These are phyloP conservation scores for Phytophthora pistaciae DNA, from an alignment of 352 stramenopile genomes.

Conservation along the genomic window DNA sequence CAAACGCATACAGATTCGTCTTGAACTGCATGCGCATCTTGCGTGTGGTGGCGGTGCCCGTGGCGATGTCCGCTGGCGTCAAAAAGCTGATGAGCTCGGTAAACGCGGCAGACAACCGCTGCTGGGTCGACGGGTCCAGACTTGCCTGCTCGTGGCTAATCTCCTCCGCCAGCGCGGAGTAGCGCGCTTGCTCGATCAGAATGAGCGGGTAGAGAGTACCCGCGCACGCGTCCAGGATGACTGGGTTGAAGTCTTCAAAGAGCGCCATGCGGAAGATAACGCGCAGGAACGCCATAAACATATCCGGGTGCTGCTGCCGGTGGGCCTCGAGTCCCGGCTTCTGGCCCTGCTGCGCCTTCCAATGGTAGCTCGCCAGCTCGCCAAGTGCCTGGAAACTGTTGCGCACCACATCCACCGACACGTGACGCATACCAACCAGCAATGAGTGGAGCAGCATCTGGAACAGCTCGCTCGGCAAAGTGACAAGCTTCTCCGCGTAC, in stretches of 20 bases:
- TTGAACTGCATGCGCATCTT: slow-evolving; percentile 85
- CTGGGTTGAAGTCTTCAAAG: slow-evolving; percentile 83
- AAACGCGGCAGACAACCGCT: slow-evolving; percentile 71
- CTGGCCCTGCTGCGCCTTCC: slow-evolving; percentile 60
- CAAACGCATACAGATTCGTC: slow-evolving; percentile 83
- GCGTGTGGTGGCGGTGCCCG: slow-evolving; percentile 64
- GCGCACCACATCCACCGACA: slow-evolving; percentile 76
- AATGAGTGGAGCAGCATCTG: slow-evolving; percentile 80
- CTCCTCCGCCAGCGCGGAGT: slow-evolving; percentile 73
- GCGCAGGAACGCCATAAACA: slow-evolving; percentile 81
- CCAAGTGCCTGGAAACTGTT: slow-evolving; percentile 88
- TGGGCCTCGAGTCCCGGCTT: slow-evolving; percentile 63
- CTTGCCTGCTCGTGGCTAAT: slow-evolving; percentile 62
- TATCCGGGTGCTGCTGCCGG: slow-evolving; percentile 51
- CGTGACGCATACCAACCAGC: slow-evolving; percentile 78
- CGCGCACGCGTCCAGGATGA: slow-evolving; percentile 77
- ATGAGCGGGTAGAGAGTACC: slow-evolving; percentile 83
- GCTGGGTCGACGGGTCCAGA: slow-evolving; percentile 48
- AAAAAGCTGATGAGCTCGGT: slow-evolving; percentile 75
- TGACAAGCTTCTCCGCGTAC: slow-evolving; percentile 81
- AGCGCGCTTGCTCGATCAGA: slow-evolving; percentile 79
- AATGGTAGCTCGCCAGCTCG: slow-evolving; percentile 78
- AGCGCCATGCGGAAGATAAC: slow-evolving; percentile 84
- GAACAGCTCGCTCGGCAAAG: slow-evolving; percentile 72
- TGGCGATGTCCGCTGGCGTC: slow-evolving; percentile 65